Percentiles rank a stretch among this genome's conserved stretches.
Conservation (phyloP, 1,284 basidiomycete genomes). For the Rhodotorula sp. region DNA sequence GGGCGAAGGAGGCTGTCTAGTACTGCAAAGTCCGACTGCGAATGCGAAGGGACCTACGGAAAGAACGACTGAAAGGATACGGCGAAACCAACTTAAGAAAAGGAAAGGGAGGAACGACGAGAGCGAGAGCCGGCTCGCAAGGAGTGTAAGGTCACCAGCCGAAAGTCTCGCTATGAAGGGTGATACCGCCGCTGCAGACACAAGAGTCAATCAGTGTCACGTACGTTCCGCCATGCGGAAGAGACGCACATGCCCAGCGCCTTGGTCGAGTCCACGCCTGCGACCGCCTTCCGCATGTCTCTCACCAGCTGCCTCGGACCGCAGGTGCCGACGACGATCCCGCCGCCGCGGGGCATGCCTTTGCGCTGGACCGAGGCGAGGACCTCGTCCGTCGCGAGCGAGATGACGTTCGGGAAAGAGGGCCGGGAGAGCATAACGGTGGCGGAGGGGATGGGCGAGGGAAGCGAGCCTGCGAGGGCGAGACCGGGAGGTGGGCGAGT, state of each 20-base stretch:
- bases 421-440: background rate
- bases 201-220: background rate
- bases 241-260: constrained; percentile 9
- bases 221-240: too few relatives aligned
- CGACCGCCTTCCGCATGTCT: constrained; percentile 8
- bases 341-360: constrained; percentile 9
- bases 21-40: too few relatives aligned
- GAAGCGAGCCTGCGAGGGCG: background rate
- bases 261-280: background rate
- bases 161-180: constrained; percentile 14
- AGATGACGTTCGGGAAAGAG: background rate
- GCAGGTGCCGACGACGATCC: constrained; percentile 21
- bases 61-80: background rate
- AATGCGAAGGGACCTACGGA: too few relatives aligned
- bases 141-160: constrained; percentile 2
- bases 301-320: constrained; percentile 11
- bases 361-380: background rate
- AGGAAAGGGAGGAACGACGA: background rate
- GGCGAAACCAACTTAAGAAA: background rate
- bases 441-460: constrained; percentile 3
- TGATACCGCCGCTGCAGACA: constrained; percentile 17
- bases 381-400: background rate
- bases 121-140: background rate
- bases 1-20: too few relatives aligned
- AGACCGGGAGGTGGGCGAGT: background rate